Base-by-base conservation (phyloP, 2,329 filamentous ascomycete genomes). In the Apiospora koreana region DNA sequence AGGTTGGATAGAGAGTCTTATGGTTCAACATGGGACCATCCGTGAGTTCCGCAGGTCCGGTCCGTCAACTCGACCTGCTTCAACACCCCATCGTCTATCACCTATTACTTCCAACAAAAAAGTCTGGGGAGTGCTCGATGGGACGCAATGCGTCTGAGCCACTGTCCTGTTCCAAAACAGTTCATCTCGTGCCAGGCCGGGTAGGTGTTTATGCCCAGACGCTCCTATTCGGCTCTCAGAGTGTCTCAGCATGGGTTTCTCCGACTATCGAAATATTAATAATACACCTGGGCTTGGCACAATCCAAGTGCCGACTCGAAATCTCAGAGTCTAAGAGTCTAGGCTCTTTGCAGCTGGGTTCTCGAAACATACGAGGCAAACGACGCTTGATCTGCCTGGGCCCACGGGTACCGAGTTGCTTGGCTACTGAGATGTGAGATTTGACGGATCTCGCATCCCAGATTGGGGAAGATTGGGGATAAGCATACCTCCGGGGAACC, bases 341-440 rank as follows among this genome's bases (percentile, higher is more conserved):
- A 38, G 54, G 28, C 54, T 18, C n/a, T 8, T 43, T 18, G 41
- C 8, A 38, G 31, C 54, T 6, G 18, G n/a, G 14, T n/a, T 35
- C 54, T 62, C 54, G 54, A 62, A 62, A 62, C 54, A 62, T 58
- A 58, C 38, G 54, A 62, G n/a, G 54, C 54, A 62, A 62, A 62
- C 54, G 10, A 18, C 28, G 28, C 54, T 18, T 62, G 54, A 23
- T 62, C 18, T 38, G 31, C 31, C 28, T 62, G 54, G 54, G 54
- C 54, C 28, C 31, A 62, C 31, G 54, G 31, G 28, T 38, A 18
- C 54, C 54, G 54, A 62, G 54, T 31, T 62, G 35, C 54, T 62
- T 62, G 21, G 31, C 50, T 58, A 28, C 16, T 14, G 35, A n/a
- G 28, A 62, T 62, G 31, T 62, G 54, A 62, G 54, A 62, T 62